Evolutionary conservation across 257 asterid species (phyloP), one percentile per base, ranked within the genome.

Genomic region (Forsythia suspensa): DNA sequence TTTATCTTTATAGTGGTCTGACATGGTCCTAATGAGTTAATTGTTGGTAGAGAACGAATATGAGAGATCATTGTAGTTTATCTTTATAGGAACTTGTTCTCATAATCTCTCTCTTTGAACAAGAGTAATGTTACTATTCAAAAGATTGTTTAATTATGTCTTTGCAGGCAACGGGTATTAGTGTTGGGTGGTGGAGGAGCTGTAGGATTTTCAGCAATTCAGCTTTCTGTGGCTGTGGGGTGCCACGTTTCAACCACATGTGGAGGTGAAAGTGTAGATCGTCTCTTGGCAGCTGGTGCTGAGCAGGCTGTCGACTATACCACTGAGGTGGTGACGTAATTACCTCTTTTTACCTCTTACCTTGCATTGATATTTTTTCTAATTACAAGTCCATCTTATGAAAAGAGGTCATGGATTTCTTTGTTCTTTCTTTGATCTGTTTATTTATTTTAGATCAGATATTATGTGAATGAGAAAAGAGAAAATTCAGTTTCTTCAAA

Each of bases 181-280:
- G 91, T 96, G 84, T 76, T 96, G 69, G 98, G 99, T 68, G 99
- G 99, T 70, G 99, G 98, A 51, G 99, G 98, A 72, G 97, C 99
- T 70, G 98, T 96, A 74, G 99, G 99, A 46, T 95, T 96, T 83
- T 96, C 92, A 12, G 99, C 99, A 74, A 82, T 94, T 84, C 99
- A 96, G 94, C 91, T 96, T 55, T 89, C 99, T 12, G 97, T 92
- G 18, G 95, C 98, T 85, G 89, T 85, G 18, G 98, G 98, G 65
- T 96, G 97, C 84, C 96, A 91, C 81, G 97, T 96, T 74, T 86
- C 96, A 72, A 87, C 98, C 34, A 92, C 98, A 15, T 96, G 99
- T 71, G 97, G 92, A 70, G 84, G 84, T 29, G 97, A 90, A 85
- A 86, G 98, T 79, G 74, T 92, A 74, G 88, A 86, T 59, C 98